These are phyloP conservation scores for Amaranthus palmeri DNA, from an alignment of 148 eudicot species.

Conservation along the genomic window DNA sequence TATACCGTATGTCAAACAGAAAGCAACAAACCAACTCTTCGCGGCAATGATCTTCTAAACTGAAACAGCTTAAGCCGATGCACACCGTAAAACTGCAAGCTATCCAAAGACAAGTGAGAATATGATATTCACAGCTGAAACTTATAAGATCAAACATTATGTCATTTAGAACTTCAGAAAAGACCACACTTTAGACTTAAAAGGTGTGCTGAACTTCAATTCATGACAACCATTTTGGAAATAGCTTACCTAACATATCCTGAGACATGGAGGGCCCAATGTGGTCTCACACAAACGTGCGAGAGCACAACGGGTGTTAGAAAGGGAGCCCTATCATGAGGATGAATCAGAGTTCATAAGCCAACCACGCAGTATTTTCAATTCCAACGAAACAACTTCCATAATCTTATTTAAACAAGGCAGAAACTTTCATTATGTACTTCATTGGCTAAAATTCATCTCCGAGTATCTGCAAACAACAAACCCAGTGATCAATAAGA, in stretches of 20 bases:
- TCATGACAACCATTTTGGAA: not conserved
- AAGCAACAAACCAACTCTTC: slow-evolving; percentile 19
- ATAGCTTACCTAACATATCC: slow-evolving; percentile 49
- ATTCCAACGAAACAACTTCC: slow-evolving; percentile 24
- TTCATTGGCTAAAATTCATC: slow-evolving; percentile 90
- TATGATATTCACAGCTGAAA: not conserved
- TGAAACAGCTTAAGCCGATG: slow-evolving; percentile 28
- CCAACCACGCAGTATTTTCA: slow-evolving; percentile 22
- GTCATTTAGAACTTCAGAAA: too few species aligned
- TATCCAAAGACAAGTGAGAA: not conserved
- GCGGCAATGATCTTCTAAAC: slow-evolving; percentile 25
- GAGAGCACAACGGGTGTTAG: slow-evolving; percentile 63
- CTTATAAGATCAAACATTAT: not conserved
- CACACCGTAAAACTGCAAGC: slow-evolving; percentile 29
- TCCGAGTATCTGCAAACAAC: slow-evolving; percentile 67
- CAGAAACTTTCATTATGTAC: slow-evolving; percentile 25
- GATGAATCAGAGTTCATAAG: slow-evolving; percentile 18
- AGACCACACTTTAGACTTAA: not conserved
- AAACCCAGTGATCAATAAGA: not conserved
- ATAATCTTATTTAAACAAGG: slow-evolving; percentile 37
- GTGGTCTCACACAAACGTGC: slow-evolving; percentile 49
- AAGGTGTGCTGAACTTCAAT: not conserved
- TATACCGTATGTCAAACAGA: slow-evolving; percentile 23
- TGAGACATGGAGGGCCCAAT: slow-evolving; percentile 52
- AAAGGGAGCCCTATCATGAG: slow-evolving; percentile 20